Evolutionary conservation across 768 basidiomycete genomes (phyloP).

Genomic region (Boletus speciosus): DNA sequence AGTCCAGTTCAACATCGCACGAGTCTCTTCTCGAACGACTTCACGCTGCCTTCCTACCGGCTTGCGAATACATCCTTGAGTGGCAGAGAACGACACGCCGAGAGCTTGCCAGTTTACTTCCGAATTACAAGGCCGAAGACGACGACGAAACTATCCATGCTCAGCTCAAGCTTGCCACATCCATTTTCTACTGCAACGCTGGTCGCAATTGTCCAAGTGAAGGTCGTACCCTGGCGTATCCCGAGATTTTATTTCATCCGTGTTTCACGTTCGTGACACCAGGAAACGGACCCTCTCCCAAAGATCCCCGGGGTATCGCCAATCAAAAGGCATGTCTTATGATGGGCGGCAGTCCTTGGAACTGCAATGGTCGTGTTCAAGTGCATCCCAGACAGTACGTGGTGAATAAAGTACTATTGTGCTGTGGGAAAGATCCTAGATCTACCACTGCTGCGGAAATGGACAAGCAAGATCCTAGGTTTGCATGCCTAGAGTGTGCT

Average conservation of each 20-base stretch:
- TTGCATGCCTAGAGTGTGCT: constrained; percentile 20
- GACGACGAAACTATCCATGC: constrained; percentile 15
- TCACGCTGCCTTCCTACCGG: constrained; percentile 11
- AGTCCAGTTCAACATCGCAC: constrained; percentile 2
- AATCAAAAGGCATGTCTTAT: constrained; percentile 18
- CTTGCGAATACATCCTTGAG: constrained; percentile 17
- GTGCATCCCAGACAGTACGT: constrained; percentile 17
- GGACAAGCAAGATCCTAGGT: constrained; percentile 19
- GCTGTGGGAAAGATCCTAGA: constrained; percentile 24
- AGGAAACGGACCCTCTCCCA: constrained; percentile 8
- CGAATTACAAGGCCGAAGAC: constrained; percentile 15
- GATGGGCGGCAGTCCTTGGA: constrained; percentile 27
- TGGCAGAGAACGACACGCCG: constrained; percentile 28
- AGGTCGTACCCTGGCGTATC: constrained; percentile 19
- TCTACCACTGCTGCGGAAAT: constrained; percentile 24
- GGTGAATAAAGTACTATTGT: constrained; percentile 13
- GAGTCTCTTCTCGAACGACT: constrained; percentile 17
- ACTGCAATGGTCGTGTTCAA: constrained; percentile 16
- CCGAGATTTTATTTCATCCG: constrained; percentile 28
- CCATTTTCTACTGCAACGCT: constrained; percentile 24
- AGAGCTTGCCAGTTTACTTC: constrained; percentile 28
- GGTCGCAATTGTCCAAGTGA: constrained; percentile 11
- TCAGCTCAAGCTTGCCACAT: constrained; percentile 28
- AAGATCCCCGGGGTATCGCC: constrained; percentile 21
- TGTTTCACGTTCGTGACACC: constrained; percentile 20